Evolutionary conservation across 192 early-diverging fungal species (phyloP), one percentile per base, ranked within the genome.

Genomic region (Rhizophagus sp.): DNA sequence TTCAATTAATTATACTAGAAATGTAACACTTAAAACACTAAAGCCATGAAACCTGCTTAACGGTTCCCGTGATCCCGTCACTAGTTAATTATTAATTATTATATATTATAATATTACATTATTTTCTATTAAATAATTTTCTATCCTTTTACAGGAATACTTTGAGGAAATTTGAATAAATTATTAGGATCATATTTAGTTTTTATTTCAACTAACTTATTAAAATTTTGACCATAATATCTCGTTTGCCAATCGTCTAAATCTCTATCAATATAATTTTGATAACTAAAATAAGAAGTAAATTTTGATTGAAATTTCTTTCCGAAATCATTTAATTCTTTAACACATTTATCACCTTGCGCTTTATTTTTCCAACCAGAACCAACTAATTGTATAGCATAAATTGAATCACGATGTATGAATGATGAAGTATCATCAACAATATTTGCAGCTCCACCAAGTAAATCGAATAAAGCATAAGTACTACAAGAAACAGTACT

Each of bases 181-280:
- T 83, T 81, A 36, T 63, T 19, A 15, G 82, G 82, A 47, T 83
- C 82, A 52, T 71, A 36, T 7, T 2, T 73, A 13, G 73, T 52
- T 67, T 83, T 83, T 13, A 83, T 62, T 19, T 61, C 61, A 44
- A 71, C 49, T 47, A 83, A 62, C 13, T 33, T 63, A 9, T 30
- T 62, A 25, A 63, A 65, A 50, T 75, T 70, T 4, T 81, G 13
- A 25, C 75, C 82, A 68, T 83, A 83, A 71, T 83, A 83, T 5
- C 78, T 73, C 0, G 44, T 22, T 39, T 71, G 57, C 73, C 73
- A 81, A 41, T 75, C 39, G 15, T 68, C 71, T 5, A 83, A 63
- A 36, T 69, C 72, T 25, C 69, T 67, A 68, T 83, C 82, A 15
- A 83, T 81, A 73, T 78, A 81, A 76, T 83, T 83, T 34, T 80